These are phyloP conservation scores for Boeremia exigua DNA, from an alignment of 2,329 filamentous ascomycete genomes.

Conservation along the genomic window DNA sequence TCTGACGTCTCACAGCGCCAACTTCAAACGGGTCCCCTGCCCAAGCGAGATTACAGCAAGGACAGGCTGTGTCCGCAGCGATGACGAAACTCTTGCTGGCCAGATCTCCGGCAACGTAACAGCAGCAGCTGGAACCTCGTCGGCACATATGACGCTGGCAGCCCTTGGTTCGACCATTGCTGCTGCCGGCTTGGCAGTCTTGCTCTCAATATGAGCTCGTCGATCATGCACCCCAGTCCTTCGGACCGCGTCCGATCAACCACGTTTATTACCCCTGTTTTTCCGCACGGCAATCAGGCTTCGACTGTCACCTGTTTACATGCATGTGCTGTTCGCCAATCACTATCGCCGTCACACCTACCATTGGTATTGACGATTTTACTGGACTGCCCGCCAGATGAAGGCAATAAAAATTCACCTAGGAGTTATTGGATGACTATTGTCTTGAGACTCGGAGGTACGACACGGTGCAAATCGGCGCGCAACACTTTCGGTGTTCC, in stretches of 20 bases:
- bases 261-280: conserved; percentile 26
- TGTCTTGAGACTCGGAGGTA: background rate
- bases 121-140: background rate
- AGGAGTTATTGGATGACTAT: no score
- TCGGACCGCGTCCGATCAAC: conserved; percentile 30
- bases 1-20: conserved; percentile 42
- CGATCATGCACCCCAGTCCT: conserved; percentile 27
- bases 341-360: background rate
- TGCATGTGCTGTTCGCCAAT: conserved; percentile 31
- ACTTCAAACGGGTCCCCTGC: conserved; percentile 46
- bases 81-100: conserved; percentile 35
- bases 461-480: background rate
- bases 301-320: conserved; percentile 25
- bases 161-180: background rate
- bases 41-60: conserved; percentile 42
- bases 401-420: background rate
- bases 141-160: background rate
- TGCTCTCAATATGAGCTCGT: conserved; percentile 34
- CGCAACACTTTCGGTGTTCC: background rate
- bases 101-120: conserved; percentile 7
- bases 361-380: background rate
- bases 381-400: background rate
- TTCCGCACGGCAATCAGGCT: conserved; percentile 28
- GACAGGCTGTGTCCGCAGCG: conserved; percentile 42
- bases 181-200: conserved; percentile 12